phyloP scores from a whole-genome alignment of 2,329 filamentous ascomycete genomes.

The Diaporthe nobilis region DNA sequence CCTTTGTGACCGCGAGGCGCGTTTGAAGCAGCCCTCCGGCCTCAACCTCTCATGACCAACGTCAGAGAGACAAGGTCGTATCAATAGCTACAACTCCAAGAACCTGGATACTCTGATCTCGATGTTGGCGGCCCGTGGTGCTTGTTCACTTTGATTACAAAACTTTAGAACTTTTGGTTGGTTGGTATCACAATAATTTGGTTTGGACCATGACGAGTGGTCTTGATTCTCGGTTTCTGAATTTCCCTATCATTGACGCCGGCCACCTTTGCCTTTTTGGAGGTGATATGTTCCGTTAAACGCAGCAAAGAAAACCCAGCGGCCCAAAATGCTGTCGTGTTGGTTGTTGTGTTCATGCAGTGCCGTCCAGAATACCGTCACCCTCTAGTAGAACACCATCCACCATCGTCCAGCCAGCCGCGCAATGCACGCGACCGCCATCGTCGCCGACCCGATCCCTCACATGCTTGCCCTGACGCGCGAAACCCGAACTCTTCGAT shows the following conservation, averaged over 20 bases:
- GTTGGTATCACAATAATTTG: constrained; percentile 51
- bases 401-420: constrained; percentile 39
- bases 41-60: background rate
- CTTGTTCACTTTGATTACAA: constrained; percentile 24
- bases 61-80: background rate
- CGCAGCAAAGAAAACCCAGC: constrained; percentile 70
- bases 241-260: constrained; percentile 77
- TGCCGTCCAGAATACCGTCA: constrained; percentile 55
- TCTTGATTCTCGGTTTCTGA: constrained; percentile 64
- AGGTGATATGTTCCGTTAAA: constrained; percentile 70
- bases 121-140: background rate
- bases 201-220: constrained; percentile 49
- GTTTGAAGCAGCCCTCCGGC: background rate
- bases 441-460: constrained; percentile 34
- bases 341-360: constrained; percentile 59
- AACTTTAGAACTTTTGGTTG: constrained; percentile 12
- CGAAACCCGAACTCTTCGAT: constrained; percentile 38
- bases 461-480: constrained; percentile 42
- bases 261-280: constrained; percentile 63
- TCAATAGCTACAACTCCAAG: background rate
- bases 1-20: background rate
- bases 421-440: constrained; percentile 31
- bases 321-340: constrained; percentile 62
- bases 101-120: background rate
- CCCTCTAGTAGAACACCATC: constrained; percentile 47